Evolutionary conservation across 2,329 filamentous ascomycete genomes (phyloP), one percentile per base, ranked within the genome.

Genomic region (Aureobasidium sp.): DNA sequence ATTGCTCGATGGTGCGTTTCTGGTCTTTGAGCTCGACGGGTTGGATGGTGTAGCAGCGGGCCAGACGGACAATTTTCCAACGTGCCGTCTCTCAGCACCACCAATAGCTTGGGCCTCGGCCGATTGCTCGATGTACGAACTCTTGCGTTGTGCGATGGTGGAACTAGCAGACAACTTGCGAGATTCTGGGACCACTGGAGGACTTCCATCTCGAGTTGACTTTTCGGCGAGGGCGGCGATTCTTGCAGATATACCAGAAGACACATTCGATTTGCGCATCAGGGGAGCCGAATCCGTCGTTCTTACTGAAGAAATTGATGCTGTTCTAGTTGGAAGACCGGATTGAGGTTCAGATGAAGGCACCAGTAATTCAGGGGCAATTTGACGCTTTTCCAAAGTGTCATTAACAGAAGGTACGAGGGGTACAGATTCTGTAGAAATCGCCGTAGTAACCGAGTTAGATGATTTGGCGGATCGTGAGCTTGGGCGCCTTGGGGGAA

Each of bases 151-250:
- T 48, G 44, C 49, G n/a, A 55, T 30, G 13, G 21, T 53, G 2
- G 54, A 59, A 32, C 55, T 55, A 21, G 41, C 59, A 48, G 59
- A 61, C 42, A 54, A 34, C 8, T 45, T 54, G 34, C 44, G 61
- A 34, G 59, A 57, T 39, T 34, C 42, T 21, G 51, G 37, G 13
- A 27, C 36, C 13, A 45, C 30, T n/a, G 55, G 32, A 4, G 66
- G 59, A 55, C 64, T 70, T 29, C 62, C 42, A 21, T 69, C 69
- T 51, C 64, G 62, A 39, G 63, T 65, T 3, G 65, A 66, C 36
- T 94, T 81, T 73, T 91, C 92, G 71, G 96, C 90, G 59, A 99
- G 79, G 7, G 92, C 91, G 74, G 96, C 95, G 73, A 97, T 97
- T 45, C 94, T 87, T 72, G 93, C 90, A 3, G 93, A 95, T 64